Conservation (phyloP, 306 rosid species). For the Erythrophleum fordii region DNA sequence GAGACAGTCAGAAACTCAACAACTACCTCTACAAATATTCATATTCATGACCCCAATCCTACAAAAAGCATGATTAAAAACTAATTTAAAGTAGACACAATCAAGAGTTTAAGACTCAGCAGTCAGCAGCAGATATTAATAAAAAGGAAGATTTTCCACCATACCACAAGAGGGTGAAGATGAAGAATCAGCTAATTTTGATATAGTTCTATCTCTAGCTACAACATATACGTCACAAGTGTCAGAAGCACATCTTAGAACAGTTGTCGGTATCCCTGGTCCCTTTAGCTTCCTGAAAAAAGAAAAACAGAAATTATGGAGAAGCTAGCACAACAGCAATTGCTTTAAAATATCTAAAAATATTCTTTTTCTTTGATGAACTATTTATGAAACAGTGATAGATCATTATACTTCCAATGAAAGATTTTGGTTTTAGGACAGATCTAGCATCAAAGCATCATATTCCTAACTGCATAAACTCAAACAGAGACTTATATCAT, state of each 20-base stretch:
- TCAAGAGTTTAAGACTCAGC: background rate
- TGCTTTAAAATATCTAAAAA: slow-evolving; percentile 26
- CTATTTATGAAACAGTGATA: slow-evolving; percentile 4
- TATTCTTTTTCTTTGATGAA: slow-evolving; percentile 15
- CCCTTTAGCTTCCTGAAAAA: slow-evolving; percentile 79
- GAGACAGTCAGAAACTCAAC: slow-evolving; percentile 28
- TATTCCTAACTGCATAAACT: background rate
- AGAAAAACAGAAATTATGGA: slow-evolving; percentile 34
- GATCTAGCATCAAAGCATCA: slow-evolving; percentile 17
- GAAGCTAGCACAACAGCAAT: slow-evolving; percentile 9
- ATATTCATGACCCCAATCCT: slow-evolving; percentile 5
- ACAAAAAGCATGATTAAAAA: slow-evolving; percentile 14
- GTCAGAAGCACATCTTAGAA: slow-evolving; percentile 59
- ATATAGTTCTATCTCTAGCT: slow-evolving; percentile 58
- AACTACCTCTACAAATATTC: slow-evolving; percentile 8
- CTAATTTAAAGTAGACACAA: slow-evolving; percentile 25
- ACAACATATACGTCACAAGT: slow-evolving; percentile 68
- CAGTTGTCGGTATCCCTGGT: slow-evolving; percentile 65
- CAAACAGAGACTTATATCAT: background rate
- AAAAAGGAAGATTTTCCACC: slow-evolving; percentile 42
- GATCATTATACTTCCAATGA: slow-evolving; percentile 4
- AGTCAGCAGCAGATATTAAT: background rate
- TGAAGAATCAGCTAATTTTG: slow-evolving; percentile 59
- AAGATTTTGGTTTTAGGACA: slow-evolving; percentile 13
- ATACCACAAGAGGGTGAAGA: slow-evolving; percentile 56